These are phyloP conservation scores for Kwoniella heveanensis DNA, from an alignment of 768 basidiomycete species.

Conservation along the genomic window DNA sequence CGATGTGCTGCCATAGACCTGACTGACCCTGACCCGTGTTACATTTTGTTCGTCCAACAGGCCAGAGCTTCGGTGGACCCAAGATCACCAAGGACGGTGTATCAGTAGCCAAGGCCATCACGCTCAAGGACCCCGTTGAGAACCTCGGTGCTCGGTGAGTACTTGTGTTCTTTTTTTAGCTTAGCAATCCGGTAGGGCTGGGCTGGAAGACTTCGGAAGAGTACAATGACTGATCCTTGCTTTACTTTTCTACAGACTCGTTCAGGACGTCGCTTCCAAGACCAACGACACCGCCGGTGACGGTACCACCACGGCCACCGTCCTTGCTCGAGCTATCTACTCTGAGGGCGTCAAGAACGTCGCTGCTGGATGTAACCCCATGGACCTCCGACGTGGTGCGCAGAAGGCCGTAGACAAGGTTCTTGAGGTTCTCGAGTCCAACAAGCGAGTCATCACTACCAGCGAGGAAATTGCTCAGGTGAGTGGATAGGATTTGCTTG, in stretches of 20 bases:
- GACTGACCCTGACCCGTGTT: too few relatives aligned
- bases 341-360: slow-evolving; percentile 99
- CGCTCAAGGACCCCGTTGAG: slow-evolving; percentile 96
- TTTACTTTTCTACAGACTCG: slow-evolving; percentile 62
- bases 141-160: slow-evolving; percentile 94
- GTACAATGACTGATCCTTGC: neutral
- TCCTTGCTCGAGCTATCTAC: slow-evolving; percentile 95
- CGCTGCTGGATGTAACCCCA: slow-evolving; percentile 97
- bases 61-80: slow-evolving; percentile 58
- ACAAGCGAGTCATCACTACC: slow-evolving; percentile 93
- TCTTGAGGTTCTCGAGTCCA: slow-evolving; percentile 80
- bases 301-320: slow-evolving; percentile 96
- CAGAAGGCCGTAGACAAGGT: slow-evolving; percentile 96
- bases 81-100: slow-evolving; percentile 99
- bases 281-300: slow-evolving; percentile 97
- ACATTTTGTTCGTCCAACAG: slow-evolving; percentile 28
- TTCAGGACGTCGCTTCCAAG: slow-evolving; percentile 94
- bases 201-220: too few relatives aligned
- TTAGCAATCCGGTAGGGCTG: too few relatives aligned
- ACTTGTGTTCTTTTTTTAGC: too few relatives aligned
- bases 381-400: slow-evolving; percentile 98
- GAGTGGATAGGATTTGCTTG: too few relatives aligned
- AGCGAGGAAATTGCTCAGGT: slow-evolving; percentile 93
- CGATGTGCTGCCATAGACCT: too few relatives aligned
- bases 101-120: slow-evolving; percentile 92